Evolutionary conservation across 2,329 filamentous ascomycete species (phyloP).

Genomic region (Scytalidium sp.): DNA sequence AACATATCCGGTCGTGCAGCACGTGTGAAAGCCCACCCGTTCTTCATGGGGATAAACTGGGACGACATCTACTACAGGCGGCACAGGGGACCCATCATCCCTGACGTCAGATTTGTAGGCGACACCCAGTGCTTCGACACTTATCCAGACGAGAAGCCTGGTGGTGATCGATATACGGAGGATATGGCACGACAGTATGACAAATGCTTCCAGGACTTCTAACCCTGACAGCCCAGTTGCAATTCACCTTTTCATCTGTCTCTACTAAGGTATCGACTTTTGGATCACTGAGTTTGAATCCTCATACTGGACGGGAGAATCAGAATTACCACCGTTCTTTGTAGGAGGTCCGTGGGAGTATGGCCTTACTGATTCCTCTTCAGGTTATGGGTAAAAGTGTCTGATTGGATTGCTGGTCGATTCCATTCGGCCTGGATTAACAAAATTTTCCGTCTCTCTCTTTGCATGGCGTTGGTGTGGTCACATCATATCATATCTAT

Average conservation of each 20-base stretch:
- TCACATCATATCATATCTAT: no score
- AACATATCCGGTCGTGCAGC: constrained; percentile 73
- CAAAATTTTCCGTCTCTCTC: no score
- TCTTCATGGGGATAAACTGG: constrained; percentile 74
- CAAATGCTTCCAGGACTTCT: constrained; percentile 69
- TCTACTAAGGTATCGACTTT: no score
- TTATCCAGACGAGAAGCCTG: constrained; percentile 73
- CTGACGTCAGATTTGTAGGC: constrained; percentile 68
- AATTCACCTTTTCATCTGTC: not conserved
- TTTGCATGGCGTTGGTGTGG: no score
- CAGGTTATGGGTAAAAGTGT: no score
- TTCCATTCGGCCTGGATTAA: no score
- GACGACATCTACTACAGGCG: constrained; percentile 65
- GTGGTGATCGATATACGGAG: constrained; percentile 63
- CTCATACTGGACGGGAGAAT: no score
- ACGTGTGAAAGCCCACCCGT: constrained; percentile 71
- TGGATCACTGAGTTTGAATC: no score
- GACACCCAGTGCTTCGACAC: constrained; percentile 81
- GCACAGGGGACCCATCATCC: constrained; percentile 68
- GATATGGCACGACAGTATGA: constrained; percentile 70
- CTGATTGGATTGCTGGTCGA: no score
- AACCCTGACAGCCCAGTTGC: constrained; percentile 1
- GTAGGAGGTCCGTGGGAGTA: no score
- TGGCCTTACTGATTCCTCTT: no score
- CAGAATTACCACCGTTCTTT: no score